phyloP scores from a whole-genome alignment of 2,329 filamentous ascomycete species.

The Fusarium domesticum region DNA sequence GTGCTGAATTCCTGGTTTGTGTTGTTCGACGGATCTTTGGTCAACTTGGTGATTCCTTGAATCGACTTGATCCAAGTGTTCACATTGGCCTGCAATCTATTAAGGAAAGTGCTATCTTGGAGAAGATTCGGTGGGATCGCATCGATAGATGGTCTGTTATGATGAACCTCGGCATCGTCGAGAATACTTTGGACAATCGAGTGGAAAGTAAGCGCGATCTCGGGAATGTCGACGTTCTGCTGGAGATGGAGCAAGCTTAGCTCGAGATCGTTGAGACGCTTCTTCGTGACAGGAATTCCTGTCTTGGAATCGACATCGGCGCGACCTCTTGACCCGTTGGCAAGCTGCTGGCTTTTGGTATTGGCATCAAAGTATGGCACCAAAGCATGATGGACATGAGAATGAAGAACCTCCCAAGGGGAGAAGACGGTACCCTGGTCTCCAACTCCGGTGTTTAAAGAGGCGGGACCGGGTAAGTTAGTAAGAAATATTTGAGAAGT shows the following conservation, averaged over 20 bases:
- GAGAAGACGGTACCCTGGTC: constrained; percentile 72
- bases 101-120: constrained; percentile 87
- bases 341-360: constrained; percentile 73
- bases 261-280: constrained; percentile 92
- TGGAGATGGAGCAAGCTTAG: constrained; percentile 86
- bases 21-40: constrained; percentile 71
- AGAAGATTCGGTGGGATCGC: constrained; percentile 73
- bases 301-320: constrained; percentile 88
- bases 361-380: constrained; percentile 97
- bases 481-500: constrained; percentile 88
- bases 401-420: constrained; percentile 89
- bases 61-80: constrained; percentile 99
- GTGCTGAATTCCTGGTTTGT: constrained; percentile 57
- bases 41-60: constrained; percentile 91
- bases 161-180: constrained; percentile 68
- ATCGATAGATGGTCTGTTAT: constrained; percentile 70
- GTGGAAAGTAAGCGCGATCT: constrained; percentile 82
- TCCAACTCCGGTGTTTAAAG: constrained; percentile 61
- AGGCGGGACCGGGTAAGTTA: constrained; percentile 80
- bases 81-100: constrained; percentile 87
- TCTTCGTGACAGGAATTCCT: constrained; percentile 94
- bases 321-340: constrained; percentile 65
- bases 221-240: constrained; percentile 97
- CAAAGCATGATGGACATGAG: constrained; percentile 84
- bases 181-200: constrained; percentile 83